Base-by-base conservation (phyloP, 495 filamentous ascomycete genomes). In the Pyronema omphalodes region DNA sequence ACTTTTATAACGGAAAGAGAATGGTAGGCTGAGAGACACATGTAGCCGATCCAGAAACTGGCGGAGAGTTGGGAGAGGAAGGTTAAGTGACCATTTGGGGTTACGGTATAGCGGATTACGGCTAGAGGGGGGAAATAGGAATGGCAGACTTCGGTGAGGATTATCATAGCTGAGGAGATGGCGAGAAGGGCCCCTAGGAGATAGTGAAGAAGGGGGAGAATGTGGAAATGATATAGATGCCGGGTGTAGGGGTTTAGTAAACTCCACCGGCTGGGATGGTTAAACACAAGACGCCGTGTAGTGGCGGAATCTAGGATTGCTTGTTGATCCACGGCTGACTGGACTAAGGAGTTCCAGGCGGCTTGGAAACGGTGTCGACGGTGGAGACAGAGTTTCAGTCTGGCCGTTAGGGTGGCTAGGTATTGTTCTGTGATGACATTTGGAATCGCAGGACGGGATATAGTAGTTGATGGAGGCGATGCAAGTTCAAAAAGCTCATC, bases 101-200 rank as follows among this genome's bases (percentile, higher is more conserved):
- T 75, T 9, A 98, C 79, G 2, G 83, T 93, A 52, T 89, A 75
- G 48, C 82, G 80, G 62, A 98, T 83, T 49, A 93, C 72, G 2
- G 88, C 94, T 45, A 89, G 68, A 12, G 78, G 74, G 1, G 86
- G 84, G 11, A 82, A 76, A 45, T 82, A 68, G 6, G 78, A 76
- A 61, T 89, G 89, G 68, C 91, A 75, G 52, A 94, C 62, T 70
- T 98, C 91, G 5, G 88, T 93, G 85, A 86, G 94, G 56, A 96
- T 72, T 54, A 98, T 81, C 58, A 79, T 84, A 37, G 77, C 68
- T 3, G 89, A 95, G 3, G 85, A 88, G 1, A 83, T 61, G 0
- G 81, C 70, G 55, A 89, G 75, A 58, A 88, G 56, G 5, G 67
- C 70, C 8, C 80, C 84, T 35, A 84, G 61, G n/a, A 69, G 62